These are phyloP conservation scores for Venturiaceae sp. DNA, from an alignment of 2,329 filamentous ascomycete genomes.

Conservation along the genomic window DNA sequence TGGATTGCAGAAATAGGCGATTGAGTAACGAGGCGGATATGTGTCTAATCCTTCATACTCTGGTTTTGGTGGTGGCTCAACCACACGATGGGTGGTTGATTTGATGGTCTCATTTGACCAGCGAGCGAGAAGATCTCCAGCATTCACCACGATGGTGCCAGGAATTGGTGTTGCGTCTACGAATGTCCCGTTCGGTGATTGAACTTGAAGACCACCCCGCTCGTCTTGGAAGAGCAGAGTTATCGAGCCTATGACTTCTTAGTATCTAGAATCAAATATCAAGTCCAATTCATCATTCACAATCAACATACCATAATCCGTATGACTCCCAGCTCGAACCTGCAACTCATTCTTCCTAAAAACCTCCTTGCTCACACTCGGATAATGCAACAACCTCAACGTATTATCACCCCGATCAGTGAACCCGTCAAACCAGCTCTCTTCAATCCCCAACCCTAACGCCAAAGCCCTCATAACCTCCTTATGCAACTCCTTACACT, in stretches of 20 bases:
- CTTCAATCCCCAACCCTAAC: slow-evolving; percentile 64
- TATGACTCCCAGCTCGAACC: slow-evolving; percentile 71
- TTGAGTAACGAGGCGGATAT: slow-evolving; percentile 70
- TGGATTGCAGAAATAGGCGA: slow-evolving; percentile 90
- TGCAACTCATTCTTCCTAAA: slow-evolving; percentile 59
- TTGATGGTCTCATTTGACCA: slow-evolving; percentile 92
- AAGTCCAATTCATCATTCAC: no score
- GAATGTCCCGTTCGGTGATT: slow-evolving; percentile 65
- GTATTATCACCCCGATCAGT: slow-evolving; percentile 45
- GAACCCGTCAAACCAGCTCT: slow-evolving; percentile 66
- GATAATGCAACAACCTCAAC: slow-evolving; percentile 69
- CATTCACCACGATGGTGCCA: slow-evolving; percentile 78
- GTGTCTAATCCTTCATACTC: slow-evolving; percentile 37
- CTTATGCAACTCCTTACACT: slow-evolving; percentile 64
- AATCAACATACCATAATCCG: slow-evolving; percentile 45
- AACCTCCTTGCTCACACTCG: slow-evolving; percentile 52
- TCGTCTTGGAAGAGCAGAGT: slow-evolving; percentile 43
- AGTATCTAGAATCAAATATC: not conserved
- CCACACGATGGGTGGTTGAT: slow-evolving; percentile 81
- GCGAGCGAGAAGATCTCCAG: slow-evolving; percentile 72
- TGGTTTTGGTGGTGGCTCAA: slow-evolving; percentile 58
- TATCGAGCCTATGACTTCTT: slow-evolving; percentile 25
- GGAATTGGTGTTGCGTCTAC: slow-evolving; percentile 76
- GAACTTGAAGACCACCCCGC: slow-evolving; percentile 49
- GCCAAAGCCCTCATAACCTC: slow-evolving; percentile 79